phyloP scores from a whole-genome alignment of 176 grass and related monocot species.

The Aegilops longissima region DNA sequence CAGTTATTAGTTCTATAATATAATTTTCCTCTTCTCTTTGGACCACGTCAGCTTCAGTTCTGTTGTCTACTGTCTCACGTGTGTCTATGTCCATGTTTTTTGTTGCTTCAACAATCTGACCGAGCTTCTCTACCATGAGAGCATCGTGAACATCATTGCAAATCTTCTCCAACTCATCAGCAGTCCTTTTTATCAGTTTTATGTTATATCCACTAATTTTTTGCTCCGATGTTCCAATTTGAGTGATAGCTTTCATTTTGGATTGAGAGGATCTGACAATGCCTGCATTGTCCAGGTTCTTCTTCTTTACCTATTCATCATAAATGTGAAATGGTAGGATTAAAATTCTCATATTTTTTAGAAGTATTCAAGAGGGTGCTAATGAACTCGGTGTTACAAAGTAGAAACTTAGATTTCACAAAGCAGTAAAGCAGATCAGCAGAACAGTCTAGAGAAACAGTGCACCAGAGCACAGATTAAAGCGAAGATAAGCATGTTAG shows the following conservation, averaged over 20 bases:
- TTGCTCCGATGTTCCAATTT: not conserved
- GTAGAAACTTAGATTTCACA: too few relatives aligned
- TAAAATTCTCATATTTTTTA: not conserved
- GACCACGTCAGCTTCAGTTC: not conserved
- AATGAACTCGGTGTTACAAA: not conserved
- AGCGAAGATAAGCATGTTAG: too few relatives aligned
- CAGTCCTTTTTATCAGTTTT: not conserved
- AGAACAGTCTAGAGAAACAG: too few relatives aligned
- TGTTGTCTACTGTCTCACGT: not conserved
- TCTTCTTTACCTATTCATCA: not conserved
- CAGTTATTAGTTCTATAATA: not conserved
- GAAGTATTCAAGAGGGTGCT: not conserved
- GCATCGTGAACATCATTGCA: slow-evolving; percentile 5
- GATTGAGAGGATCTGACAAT: not conserved
- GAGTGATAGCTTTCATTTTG: not conserved
- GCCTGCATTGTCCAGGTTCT: not conserved
- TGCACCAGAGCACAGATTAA: too few relatives aligned
- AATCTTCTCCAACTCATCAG: not conserved
- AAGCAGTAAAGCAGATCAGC: too few relatives aligned
- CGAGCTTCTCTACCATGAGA: slow-evolving; percentile 28
- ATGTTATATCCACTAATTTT: not conserved
- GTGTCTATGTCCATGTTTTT: not conserved
- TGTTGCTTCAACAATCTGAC: not conserved
- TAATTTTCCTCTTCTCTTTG: slow-evolving; percentile 6
- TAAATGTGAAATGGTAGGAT: not conserved